These are phyloP conservation scores for Macrophomina tecta DNA, from an alignment of 2,329 filamentous ascomycete genomes.

Conservation along the genomic window DNA sequence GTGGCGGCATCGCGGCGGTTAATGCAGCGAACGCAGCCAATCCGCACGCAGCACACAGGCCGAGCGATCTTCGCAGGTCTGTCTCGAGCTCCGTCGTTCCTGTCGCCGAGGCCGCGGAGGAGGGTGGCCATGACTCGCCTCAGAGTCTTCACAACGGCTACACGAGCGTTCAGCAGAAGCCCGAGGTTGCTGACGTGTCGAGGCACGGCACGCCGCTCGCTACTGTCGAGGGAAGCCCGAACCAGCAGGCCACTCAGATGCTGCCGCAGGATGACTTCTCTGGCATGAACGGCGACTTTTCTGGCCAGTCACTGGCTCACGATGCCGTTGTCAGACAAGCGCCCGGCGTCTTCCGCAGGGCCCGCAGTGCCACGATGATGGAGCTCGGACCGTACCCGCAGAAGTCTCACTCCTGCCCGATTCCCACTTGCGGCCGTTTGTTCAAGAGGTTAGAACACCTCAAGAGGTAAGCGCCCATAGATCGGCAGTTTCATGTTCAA, in stretches of 20 bases:
- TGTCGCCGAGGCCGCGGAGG: constrained; percentile 74
- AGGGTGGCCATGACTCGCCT: constrained; percentile 78
- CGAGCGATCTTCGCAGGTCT: constrained; percentile 89
- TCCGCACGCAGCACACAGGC: constrained; percentile 71
- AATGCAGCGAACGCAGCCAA: constrained; percentile 57
- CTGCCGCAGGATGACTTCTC: constrained; percentile 72
- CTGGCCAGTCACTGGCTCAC: constrained; percentile 60
- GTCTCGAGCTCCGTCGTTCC: constrained; percentile 87
- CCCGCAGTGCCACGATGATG: constrained; percentile 93
- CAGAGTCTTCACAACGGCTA: constrained; percentile 73
- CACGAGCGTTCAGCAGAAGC: constrained; percentile 71
- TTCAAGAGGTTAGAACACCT: constrained; percentile 99
- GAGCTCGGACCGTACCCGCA: constrained; percentile 95
- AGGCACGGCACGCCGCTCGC: constrained; percentile 90
- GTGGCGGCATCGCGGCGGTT: constrained; percentile 74
- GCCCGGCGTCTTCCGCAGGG: constrained; percentile 82
- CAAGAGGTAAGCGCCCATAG: constrained; percentile 79
- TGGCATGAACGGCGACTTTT: constrained; percentile 61
- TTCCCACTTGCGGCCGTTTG: constrained; percentile 92
- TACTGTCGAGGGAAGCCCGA: constrained; percentile 80
- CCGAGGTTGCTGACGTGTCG: constrained; percentile 77
- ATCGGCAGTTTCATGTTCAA: constrained; percentile 28
- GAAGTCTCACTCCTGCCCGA: constrained; percentile 99
- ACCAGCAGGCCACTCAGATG: constrained; percentile 70
- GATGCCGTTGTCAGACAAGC: constrained; percentile 65